Percentiles rank a stretch among this genome's conserved stretches.
phyloP scores from a whole-genome alignment of 768 basidiomycete species.

The Candolleomyces eurysporus region DNA sequence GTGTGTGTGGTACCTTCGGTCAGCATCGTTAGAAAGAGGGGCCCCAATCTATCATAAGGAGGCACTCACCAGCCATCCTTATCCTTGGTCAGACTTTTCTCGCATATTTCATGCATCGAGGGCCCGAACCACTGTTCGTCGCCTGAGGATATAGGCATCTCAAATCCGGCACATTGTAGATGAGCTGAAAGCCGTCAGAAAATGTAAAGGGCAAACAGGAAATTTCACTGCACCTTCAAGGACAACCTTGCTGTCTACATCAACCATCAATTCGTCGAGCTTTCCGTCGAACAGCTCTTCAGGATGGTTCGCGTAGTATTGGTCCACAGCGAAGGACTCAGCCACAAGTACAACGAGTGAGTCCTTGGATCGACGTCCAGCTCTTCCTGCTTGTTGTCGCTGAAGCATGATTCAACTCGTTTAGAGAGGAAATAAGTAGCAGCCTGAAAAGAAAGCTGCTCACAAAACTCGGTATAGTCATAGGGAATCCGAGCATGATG shows the following conservation, averaged over 20 bases:
- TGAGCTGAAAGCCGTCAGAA: slow-evolving; percentile 48
- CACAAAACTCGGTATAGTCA: slow-evolving; percentile 78
- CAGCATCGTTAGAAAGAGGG: neutral
- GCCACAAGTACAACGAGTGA: slow-evolving; percentile 74
- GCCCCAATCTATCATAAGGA: neutral
- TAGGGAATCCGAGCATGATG: slow-evolving; percentile 85
- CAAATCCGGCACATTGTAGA: slow-evolving; percentile 83
- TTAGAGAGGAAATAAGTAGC: too few species aligned
- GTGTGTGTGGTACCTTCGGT: slow-evolving; percentile 76
- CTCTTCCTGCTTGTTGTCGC: slow-evolving; percentile 89
- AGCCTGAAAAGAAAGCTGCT: slow-evolving; percentile 17
- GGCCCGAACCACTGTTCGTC: slow-evolving; percentile 77
- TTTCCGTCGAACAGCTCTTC: slow-evolving; percentile 65
- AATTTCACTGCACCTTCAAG: slow-evolving; percentile 49
- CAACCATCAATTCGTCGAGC: slow-evolving; percentile 63
- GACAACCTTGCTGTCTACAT: slow-evolving; percentile 70
- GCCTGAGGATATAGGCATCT: slow-evolving; percentile 72
- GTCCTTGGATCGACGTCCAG: slow-evolving; percentile 78
- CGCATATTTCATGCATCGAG: slow-evolving; percentile 55
- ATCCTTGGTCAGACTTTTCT: slow-evolving; percentile 58
- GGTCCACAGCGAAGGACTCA: slow-evolving; percentile 68
- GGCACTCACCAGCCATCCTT: slow-evolving; percentile 72
- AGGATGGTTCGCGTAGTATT: slow-evolving; percentile 69
- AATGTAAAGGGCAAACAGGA: neutral
- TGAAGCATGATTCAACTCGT: slow-evolving; percentile 24